Conservation (phyloP, 2,329 filamentous ascomycete species). For the Nemania bipapillata region DNA sequence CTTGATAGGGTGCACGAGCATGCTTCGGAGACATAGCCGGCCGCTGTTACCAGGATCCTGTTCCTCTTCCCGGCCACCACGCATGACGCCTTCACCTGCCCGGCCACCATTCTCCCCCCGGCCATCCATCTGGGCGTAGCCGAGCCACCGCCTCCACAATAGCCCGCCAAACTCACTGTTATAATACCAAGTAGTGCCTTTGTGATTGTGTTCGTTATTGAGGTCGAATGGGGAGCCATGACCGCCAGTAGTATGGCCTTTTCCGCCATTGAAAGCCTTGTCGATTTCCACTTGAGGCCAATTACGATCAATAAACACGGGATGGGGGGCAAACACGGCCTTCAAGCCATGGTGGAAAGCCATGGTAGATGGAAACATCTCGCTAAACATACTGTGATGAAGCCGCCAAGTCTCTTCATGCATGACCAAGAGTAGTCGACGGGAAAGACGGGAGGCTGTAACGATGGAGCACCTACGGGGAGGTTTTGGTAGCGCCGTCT, state of each 20-base stretch:
- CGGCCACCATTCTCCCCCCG: conserved; percentile 62
- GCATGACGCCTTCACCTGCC: conserved; percentile 59
- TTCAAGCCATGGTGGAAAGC: conserved; percentile 82
- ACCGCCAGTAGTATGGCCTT: conserved; percentile 73
- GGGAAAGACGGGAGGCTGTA: conserved; percentile 74
- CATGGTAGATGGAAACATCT: conserved; percentile 79
- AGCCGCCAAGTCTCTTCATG: conserved; percentile 76
- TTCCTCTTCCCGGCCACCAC: conserved; percentile 65
- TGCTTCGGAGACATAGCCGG: conserved; percentile 80
- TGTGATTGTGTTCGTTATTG: conserved; percentile 83
- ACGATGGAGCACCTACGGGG: conserved; percentile 78
- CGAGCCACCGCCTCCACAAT: conserved; percentile 83
- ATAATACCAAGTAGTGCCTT: conserved; percentile 86
- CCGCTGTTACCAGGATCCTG: conserved; percentile 61
- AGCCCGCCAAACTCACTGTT: conserved; percentile 79
- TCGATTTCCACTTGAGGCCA: conserved; percentile 78
- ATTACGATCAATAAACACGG: conserved; percentile 79
- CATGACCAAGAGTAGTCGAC: conserved; percentile 75
- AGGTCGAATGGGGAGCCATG: conserved; percentile 73
- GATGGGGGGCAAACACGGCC: conserved; percentile 82
- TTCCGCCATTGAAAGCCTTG: conserved; percentile 80
- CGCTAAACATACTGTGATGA: conserved; percentile 78
- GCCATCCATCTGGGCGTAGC: conserved; percentile 65
- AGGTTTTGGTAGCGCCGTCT: conserved; percentile 62
- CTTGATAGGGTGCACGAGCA: conserved; percentile 86